These are phyloP conservation scores for Croton laevigatus DNA, from an alignment of 441 rosid genomes.

Conservation along the genomic window DNA sequence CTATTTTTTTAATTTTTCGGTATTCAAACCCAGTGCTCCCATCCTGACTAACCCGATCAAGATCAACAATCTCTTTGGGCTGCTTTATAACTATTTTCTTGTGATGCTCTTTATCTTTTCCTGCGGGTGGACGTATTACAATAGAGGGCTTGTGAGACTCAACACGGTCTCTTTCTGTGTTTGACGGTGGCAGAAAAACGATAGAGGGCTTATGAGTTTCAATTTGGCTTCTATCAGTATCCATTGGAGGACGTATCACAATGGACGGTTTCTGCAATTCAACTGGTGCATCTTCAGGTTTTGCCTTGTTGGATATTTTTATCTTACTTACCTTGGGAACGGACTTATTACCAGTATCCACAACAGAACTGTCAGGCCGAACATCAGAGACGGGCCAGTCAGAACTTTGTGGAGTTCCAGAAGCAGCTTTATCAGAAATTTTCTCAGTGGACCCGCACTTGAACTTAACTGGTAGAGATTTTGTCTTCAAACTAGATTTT, in stretches of 20 bases:
- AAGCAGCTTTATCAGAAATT: constrained; percentile 48
- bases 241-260: constrained; percentile 51
- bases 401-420: constrained; percentile 47
- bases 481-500: constrained; percentile 48
- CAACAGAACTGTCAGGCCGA: constrained; percentile 38
- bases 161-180: constrained; percentile 26
- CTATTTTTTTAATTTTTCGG: constrained; percentile 80
- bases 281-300: constrained; percentile 52
- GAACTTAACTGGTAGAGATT: constrained; percentile 68
- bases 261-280: constrained; percentile 62
- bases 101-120: constrained; percentile 59
- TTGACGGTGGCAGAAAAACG: constrained; percentile 41
- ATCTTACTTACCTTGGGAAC: constrained; percentile 62
- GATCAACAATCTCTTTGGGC: constrained; percentile 69
- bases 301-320: constrained; percentile 66
- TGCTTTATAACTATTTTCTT: constrained; percentile 80
- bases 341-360: constrained; percentile 54
- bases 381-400: constrained; percentile 48
- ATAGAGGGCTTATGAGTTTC: constrained; percentile 63
- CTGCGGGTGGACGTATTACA: constrained; percentile 74
- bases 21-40: constrained; percentile 59
- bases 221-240: constrained; percentile 49
- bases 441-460: constrained; percentile 62
- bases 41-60: constrained; percentile 75
- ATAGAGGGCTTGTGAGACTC: constrained; percentile 41